Conservation (phyloP, 768 basidiomycete species). For the Hygrophorus russula region DNA sequence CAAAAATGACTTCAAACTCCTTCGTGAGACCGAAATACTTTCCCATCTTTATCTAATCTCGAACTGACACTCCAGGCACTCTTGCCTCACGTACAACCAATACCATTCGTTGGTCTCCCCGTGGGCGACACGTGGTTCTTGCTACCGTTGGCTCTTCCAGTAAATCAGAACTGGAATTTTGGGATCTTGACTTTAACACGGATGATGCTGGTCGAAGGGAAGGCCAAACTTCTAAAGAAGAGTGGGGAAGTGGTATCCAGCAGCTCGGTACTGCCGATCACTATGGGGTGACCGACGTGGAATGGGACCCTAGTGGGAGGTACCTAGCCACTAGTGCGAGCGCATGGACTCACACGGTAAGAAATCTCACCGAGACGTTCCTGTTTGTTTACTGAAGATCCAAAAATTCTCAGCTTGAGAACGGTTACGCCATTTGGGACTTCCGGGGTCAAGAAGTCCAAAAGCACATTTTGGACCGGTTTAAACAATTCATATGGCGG, state of each 20-base stretch:
- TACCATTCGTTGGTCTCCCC: conserved; percentile 93
- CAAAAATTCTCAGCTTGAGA: conserved; percentile 60
- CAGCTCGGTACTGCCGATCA: conserved; percentile 82
- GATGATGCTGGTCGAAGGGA: conserved; percentile 46
- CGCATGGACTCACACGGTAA: conserved; percentile 88
- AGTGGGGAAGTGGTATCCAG: conserved; percentile 83
- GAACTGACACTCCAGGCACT: conserved; percentile 35
- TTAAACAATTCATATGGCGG: conserved; percentile 99
- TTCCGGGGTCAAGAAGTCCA: conserved; percentile 95
- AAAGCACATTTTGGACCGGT: conserved; percentile 80
- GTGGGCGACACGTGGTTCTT: conserved; percentile 90
- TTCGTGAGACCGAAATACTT: conserved; percentile 42
- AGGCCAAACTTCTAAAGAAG: conserved; percentile 43
- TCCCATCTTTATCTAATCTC: conserved; percentile 6
- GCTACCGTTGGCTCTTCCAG: conserved; percentile 91
- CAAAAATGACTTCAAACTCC: conserved; percentile 90
- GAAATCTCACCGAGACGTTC: conserved; percentile 14
- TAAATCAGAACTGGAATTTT: conserved; percentile 98
- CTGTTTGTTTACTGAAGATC: conserved; percentile 4
- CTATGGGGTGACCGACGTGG: conserved; percentile 94
- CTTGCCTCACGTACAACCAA: conserved; percentile 81
- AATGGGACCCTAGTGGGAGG: conserved; percentile 97
- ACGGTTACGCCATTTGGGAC: conserved; percentile 95
- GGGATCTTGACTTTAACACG: conserved; percentile 90
- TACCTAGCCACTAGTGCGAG: conserved; percentile 90